Conservation (phyloP, 495 filamentous ascomycete species). For the Penicillium psychrofluorescens region DNA sequence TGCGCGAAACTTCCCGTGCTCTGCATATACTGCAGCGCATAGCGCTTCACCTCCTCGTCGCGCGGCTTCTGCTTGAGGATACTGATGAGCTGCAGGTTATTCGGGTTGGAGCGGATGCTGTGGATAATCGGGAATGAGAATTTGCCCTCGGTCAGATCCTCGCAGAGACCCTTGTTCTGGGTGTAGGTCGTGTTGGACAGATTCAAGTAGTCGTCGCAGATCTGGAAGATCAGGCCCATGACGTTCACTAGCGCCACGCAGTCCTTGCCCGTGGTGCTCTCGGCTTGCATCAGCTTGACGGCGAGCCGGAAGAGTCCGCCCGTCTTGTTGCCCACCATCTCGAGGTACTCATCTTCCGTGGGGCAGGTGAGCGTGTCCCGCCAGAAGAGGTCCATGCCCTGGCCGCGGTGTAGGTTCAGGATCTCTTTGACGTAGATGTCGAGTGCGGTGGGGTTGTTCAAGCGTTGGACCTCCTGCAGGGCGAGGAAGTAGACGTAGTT, state of each 20-base stretch:
- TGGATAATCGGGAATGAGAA: conserved; percentile 98
- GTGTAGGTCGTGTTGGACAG: conserved; percentile 65
- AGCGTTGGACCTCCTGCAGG: conserved; percentile 69
- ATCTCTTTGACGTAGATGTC: conserved; percentile 83
- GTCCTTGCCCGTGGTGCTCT: conserved; percentile 55
- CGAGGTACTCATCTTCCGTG: conserved; percentile 91
- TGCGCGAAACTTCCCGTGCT: conserved; percentile 83
- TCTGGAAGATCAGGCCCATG: conserved; percentile 90
- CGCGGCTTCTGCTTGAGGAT: conserved; percentile 85
- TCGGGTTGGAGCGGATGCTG: conserved; percentile 74
- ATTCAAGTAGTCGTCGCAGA: conserved; percentile 95
- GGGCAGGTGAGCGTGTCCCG: conserved; percentile 89
- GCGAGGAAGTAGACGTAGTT: conserved; percentile 97
- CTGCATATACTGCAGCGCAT: conserved; percentile 90
- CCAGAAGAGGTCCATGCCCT: conserved; percentile 98
- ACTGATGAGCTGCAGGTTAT: conserved; percentile 77
- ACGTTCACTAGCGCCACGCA: conserved; percentile 84
- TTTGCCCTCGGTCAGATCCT: conserved; percentile 97
- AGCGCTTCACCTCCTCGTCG: conserved; percentile 82
- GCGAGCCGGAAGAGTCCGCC: conserved; percentile 92
- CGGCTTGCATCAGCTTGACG: conserved; percentile 93
- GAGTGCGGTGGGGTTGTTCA: conserved; percentile 63
- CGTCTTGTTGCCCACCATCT: conserved; percentile 98
- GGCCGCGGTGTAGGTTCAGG: conserved; percentile 87
- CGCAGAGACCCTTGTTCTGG: conserved; percentile 87